phyloP scores from a whole-genome alignment of 2,329 filamentous ascomycete species.

The Alternaria brassicae region DNA sequence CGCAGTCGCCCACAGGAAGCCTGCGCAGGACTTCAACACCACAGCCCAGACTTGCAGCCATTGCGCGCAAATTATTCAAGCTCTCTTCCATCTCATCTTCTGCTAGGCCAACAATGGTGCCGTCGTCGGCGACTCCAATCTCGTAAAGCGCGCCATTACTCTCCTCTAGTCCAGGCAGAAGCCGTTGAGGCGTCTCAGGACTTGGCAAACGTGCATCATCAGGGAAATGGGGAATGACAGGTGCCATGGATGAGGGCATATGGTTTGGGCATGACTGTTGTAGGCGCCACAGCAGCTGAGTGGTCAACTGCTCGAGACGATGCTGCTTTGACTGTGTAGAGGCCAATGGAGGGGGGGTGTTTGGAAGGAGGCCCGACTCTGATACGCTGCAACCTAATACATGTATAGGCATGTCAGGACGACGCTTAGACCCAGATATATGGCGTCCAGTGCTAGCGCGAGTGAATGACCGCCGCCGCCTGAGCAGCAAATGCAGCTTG shows the following conservation, averaged over 20 bases:
- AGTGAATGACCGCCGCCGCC: constrained; percentile 76
- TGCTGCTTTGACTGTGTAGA: constrained; percentile 78
- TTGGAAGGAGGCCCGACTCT: constrained; percentile 36
- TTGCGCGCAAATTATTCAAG: constrained; percentile 80
- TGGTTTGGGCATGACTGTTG: constrained; percentile 95
- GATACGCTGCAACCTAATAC: constrained; percentile 39
- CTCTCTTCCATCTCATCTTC: constrained; percentile 94
- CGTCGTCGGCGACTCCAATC: constrained; percentile 95
- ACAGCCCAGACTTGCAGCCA: constrained; percentile 93
- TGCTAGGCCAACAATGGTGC: constrained; percentile 84
- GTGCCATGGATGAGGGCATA: constrained; percentile 75
- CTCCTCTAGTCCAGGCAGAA: constrained; percentile 82
- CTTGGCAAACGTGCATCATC: constrained; percentile 69
- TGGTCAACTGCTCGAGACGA: constrained; percentile 88
- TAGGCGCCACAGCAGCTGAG: constrained; percentile 90
- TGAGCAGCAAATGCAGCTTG: constrained; percentile 87
- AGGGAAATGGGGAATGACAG: constrained; percentile 77
- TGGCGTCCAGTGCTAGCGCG: constrained; percentile 71
- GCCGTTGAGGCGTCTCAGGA: constrained; percentile 60
- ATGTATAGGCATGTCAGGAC: constrained; percentile 41
- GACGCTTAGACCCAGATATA: constrained; percentile 61
- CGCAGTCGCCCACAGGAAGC: constrained; percentile 84
- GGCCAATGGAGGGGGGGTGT: constrained; percentile 53
- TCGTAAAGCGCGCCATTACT: constrained; percentile 94
- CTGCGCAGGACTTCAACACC: constrained; percentile 80